Evolutionary conservation across 805 yeast genomes (phyloP), one percentile per base, ranked within the genome.

Genomic region (Pichia californica): DNA sequence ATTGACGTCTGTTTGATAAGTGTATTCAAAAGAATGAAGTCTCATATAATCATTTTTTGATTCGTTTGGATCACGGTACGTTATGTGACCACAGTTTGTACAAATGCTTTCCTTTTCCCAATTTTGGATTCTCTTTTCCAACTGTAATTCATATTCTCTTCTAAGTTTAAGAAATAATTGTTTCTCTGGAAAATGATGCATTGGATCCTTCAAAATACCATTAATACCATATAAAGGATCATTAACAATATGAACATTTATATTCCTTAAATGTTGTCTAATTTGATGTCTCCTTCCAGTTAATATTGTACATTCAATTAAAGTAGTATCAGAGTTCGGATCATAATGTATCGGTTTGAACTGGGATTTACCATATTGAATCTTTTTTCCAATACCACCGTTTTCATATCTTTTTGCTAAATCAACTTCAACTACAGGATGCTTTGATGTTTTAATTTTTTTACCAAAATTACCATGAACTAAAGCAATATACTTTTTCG

Each of bases 231-330:
- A 63, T 8, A 62, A 27, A 13, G 62, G 58, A 43, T 63, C 68
- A 38, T 62, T 61, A 4, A 48, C 50, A 6, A 63, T 59, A 1
- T 63, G 64, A 38, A 49, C 52, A 0, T 70, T 71, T 42, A 72
- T 40, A 46, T 71, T 70, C 15, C 76, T 56, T 13, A 76, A 53
- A 55, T 76, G 81, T 13, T 75, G 73, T 15, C 81, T 61, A 16
- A 76, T 71, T 51, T 76, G 81, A 57, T 76, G 81, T 64, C 66
- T 71, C 39, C 70, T 64, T 0, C 81, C 81, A 0, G 76, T 67
- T 7, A 64, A 43, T 1, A 79, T 75, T 25, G 52, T 51, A 46
- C 79, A 73, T 38, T 52, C 34, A 1, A 76, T 72, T 0, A 74
- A 51, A 46, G 74, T 70, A 43, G 71, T 44, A 28, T 60, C 45